These are phyloP conservation scores for Podila minutissima DNA, from an alignment of 192 early-diverging fungal genomes.

Conservation along the genomic window DNA sequence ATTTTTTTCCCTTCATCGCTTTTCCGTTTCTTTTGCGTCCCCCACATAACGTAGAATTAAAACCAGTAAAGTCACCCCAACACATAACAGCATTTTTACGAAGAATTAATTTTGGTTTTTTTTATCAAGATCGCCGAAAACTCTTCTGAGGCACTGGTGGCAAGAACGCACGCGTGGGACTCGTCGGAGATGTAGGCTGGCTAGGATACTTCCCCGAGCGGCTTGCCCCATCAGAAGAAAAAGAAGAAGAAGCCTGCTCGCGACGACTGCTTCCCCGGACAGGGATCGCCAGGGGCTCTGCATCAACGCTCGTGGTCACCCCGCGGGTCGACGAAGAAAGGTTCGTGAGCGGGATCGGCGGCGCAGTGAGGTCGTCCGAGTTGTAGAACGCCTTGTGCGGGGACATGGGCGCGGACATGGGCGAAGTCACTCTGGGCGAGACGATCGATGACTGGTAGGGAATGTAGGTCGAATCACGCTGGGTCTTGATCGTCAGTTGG, in stretches of 20 bases:
- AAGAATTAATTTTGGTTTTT: too few relatives aligned
- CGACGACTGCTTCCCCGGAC: not conserved
- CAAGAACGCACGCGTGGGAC: too few relatives aligned
- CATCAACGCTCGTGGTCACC: not conserved
- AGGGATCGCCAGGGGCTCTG: not conserved
- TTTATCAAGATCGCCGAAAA: too few relatives aligned
- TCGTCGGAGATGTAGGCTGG: not conserved
- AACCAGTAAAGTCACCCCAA: too few relatives aligned
- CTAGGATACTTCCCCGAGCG: not conserved
- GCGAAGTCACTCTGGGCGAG: not conserved
- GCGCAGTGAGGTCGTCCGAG: slow-evolving; percentile 13
- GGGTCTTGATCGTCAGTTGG: not conserved
- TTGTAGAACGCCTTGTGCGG: slow-evolving; percentile 13
- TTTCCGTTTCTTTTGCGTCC: too few relatives aligned
- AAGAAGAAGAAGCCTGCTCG: not conserved
- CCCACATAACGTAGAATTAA: too few relatives aligned
- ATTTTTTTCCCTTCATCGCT: too few relatives aligned
- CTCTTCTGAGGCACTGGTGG: too few relatives aligned
- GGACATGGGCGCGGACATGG: not conserved
- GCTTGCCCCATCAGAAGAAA: not conserved
- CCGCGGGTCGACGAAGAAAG: not conserved
- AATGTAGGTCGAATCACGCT: not conserved
- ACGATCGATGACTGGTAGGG: not conserved
- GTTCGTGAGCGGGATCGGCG: not conserved
- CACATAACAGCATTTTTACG: too few relatives aligned